These are phyloP conservation scores for Neurospora sublineolata DNA, from an alignment of 495 filamentous ascomycete genomes.

Conservation along the genomic window DNA sequence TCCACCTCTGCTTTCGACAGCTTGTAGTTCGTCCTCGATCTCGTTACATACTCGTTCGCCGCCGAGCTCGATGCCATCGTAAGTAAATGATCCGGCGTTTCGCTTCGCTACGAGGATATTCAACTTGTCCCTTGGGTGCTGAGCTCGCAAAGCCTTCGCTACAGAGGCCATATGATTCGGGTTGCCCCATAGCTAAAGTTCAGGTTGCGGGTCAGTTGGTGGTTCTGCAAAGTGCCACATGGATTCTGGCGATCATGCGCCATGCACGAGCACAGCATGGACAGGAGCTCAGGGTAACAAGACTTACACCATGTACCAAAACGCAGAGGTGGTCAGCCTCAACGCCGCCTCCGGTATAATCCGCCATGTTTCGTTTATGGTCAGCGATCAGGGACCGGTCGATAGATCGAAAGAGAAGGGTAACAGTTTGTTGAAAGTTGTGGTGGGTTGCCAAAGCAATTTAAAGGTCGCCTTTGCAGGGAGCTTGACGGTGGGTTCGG, in stretches of 20 bases:
- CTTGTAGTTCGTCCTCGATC: constrained; percentile 69
- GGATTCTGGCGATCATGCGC: background rate
- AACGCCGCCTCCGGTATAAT: constrained; percentile 27
- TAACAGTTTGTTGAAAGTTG: background rate
- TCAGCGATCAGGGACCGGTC: background rate
- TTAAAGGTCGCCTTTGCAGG: background rate
- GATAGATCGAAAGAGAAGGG: background rate
- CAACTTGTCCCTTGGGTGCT: constrained; percentile 51
- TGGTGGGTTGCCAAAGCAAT: background rate
- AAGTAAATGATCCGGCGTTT: constrained; percentile 76
- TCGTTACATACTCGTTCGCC: constrained; percentile 81
- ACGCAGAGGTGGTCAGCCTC: constrained; percentile 69
- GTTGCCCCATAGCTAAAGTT: constrained; percentile 75
- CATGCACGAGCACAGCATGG: constrained; percentile 1
- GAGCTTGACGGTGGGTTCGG: background rate
- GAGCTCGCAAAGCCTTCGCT: constrained; percentile 52
- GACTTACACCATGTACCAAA: constrained; percentile 78
- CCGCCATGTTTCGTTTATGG: constrained; percentile 5
- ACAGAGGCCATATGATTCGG: constrained; percentile 69
- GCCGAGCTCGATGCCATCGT: constrained; percentile 86
- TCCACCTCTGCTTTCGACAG: constrained; percentile 51
- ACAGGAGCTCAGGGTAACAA: background rate
- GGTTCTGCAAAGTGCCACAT: background rate
- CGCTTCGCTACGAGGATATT: constrained; percentile 66
- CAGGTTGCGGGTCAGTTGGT: constrained; percentile 13